Conservation (phyloP, 805 yeast species). For the Nematodospora valgi region DNA sequence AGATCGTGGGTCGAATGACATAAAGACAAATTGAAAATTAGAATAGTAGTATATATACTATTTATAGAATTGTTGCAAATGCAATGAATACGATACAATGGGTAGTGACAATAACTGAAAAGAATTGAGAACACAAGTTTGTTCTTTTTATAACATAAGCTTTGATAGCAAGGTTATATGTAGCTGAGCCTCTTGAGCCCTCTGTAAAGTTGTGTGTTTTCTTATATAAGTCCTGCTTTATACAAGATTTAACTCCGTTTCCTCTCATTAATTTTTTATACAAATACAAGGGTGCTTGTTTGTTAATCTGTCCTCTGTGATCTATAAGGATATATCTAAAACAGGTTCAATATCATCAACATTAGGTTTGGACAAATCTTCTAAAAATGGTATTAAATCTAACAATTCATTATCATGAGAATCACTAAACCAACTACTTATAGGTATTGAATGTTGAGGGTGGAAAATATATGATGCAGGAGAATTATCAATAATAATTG, state of each 20-base stretch:
- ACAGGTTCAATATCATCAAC: conserved; percentile 87
- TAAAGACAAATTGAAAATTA: too few species aligned
- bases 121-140: too few species aligned
- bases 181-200: too few species aligned
- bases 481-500: conserved; percentile 91
- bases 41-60: too few species aligned
- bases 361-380: conserved; percentile 67
- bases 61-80: too few species aligned
- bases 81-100: too few species aligned
- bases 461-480: conserved; percentile 98
- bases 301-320: not conserved
- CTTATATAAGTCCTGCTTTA: conserved; percentile 6
- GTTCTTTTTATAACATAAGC: too few species aligned
- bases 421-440: conserved; percentile 97
- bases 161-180: too few species aligned
- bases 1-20: too few species aligned
- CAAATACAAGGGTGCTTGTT: not conserved
- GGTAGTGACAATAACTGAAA: too few species aligned
- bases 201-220: not conserved
- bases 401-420: conserved; percentile 93
- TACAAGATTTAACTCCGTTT: conserved; percentile 1
- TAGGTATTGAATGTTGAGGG: conserved; percentile 97
- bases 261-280: not conserved
- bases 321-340: conserved; percentile 64
- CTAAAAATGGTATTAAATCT: conserved; percentile 86